Evolutionary conservation across 2,329 filamentous ascomycete genomes (phyloP), one percentile per base, ranked within the genome.

Genomic region (Monilinia vaccinii-corymbosi): DNA sequence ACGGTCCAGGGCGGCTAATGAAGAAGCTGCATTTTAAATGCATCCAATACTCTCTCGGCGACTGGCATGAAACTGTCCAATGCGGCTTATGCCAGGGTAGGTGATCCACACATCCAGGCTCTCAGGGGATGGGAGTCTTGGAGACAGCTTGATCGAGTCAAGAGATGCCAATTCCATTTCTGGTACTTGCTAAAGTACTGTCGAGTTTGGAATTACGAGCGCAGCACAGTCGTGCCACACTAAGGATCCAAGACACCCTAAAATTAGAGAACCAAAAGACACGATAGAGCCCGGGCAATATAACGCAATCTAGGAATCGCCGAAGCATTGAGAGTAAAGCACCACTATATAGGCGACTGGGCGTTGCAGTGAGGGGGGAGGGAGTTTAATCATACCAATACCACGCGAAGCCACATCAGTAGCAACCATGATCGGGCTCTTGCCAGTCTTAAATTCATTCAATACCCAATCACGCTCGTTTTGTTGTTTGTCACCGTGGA

Each of bases 341-440:
- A 91, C 85, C 83, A 80, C 79, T 82, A 72, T 74, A 60, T 69
- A 75, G 73, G 77, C 76, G 79, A 78, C 82, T 81, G 80, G 79
- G 80, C 78, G 77, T 80, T 80, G 81, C 77, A 71, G 71, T 71
- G 72, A 67, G 71, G 71, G 71, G 70, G 72, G 72, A 76, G 73
- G 78, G 76, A 75, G 78, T 78, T 81, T 79, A 84, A 88, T 93
- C 91, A 96, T 95, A 97, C 94, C 94, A 79, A 99, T 97, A 91
- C 94, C 94, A 92, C 94, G 94, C 74, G 94, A 97, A 79, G 94
- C 94, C 79, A 99, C 94, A 74, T 97, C 94, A 68, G 94, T 99
- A 79, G 94, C 94, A 80, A 99, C 94, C 92, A 99, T 96, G 85
- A 99, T 96, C 74, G 94, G 94, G 80, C 91, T 96, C 83, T 97